Evolutionary conservation across 495 filamentous ascomycete genomes (phyloP), one percentile per base, ranked within the genome.

Genomic region (Talaromyces wortmannii): DNA sequence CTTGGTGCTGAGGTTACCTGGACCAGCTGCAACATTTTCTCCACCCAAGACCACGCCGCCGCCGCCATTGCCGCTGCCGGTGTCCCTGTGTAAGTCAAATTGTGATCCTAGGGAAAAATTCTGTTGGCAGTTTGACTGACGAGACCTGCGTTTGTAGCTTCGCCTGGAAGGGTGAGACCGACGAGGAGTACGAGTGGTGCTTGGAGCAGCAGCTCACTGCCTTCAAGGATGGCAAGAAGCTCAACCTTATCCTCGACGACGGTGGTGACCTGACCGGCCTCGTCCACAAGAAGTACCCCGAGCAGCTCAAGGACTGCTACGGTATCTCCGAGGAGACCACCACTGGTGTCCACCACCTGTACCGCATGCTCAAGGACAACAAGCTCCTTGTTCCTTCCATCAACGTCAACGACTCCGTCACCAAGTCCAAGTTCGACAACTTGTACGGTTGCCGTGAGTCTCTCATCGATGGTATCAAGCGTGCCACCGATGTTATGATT

Each of bases 381-480:
- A 85, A 85, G 71, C 90, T 98, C 59, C 87, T 95, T 50, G 88
- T 95, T 59, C 94, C 94, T 56, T 84, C 95, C 71, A 92, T 98
- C 85, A 98, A 98, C 76, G 94, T 98, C 80, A 98, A 98, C 80
- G 92, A 97, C 83, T 89, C 88, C 57, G 92, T 97, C 67, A 96
- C 94, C 72, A 97, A 97, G 87, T 96, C 91, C 77, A 98, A 98
- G 82, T 98, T 98, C 73, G 94, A 98, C 84, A 98, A 98, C 83
- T 81, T 97, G 55, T 98, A 97, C 83, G 95, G 95, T 62, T 98
- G 94, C 89, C 87, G 90, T 70, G 94, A 98, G 81, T 97, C 94
- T 56, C 85, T 98, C 67, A 87, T 98, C 60, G 94, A 98, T 74
- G 94, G 94, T 75, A 98, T 98, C 84, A 98, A 97, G 88, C 92